These are phyloP conservation scores for Cryphonectria naterciae DNA, from an alignment of 2,329 filamentous ascomycete genomes.

Conservation along the genomic window DNA sequence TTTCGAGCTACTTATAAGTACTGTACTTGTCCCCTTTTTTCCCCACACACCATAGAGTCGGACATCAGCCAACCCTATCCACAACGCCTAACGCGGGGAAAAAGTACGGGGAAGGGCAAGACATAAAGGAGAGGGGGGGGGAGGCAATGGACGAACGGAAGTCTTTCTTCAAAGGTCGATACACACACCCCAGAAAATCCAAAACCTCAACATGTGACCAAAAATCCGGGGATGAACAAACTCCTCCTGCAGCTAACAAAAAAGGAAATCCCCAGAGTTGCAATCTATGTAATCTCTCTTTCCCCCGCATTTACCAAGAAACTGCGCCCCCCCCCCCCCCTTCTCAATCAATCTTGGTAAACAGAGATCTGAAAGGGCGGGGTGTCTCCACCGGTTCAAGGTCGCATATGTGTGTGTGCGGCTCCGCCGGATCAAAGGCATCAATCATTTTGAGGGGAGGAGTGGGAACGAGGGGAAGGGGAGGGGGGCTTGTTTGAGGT, in stretches of 20 bases:
- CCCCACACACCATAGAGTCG: constrained; percentile 14
- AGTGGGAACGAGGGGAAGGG: not conserved
- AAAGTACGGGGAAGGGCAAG: not conserved
- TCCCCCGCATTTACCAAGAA: not conserved
- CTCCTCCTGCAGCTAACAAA: not conserved
- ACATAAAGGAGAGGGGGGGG: not conserved
- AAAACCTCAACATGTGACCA: not conserved
- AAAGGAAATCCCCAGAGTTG: not conserved
- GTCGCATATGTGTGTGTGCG: constrained; percentile 19
- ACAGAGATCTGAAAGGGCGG: not conserved
- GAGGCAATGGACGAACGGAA: constrained; percentile 22
- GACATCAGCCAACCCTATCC: not conserved
- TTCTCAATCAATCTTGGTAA: not conserved
- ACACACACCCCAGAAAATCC: not conserved
- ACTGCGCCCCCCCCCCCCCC: not conserved
- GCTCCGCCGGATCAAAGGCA: constrained; percentile 25
- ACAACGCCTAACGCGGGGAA: not conserved
- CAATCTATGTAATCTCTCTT: not conserved
- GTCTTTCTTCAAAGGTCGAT: not conserved
- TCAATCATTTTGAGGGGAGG: not conserved
- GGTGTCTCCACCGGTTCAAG: not conserved
- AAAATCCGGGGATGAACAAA: not conserved
- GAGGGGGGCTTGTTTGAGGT: not conserved
- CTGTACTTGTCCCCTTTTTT: not conserved
- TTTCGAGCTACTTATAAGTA: no score